Percentiles rank a stretch among this genome's conserved stretches.
Evolutionary conservation across 805 yeast species (phyloP).

Genomic region (Spathaspora boniae): DNA sequence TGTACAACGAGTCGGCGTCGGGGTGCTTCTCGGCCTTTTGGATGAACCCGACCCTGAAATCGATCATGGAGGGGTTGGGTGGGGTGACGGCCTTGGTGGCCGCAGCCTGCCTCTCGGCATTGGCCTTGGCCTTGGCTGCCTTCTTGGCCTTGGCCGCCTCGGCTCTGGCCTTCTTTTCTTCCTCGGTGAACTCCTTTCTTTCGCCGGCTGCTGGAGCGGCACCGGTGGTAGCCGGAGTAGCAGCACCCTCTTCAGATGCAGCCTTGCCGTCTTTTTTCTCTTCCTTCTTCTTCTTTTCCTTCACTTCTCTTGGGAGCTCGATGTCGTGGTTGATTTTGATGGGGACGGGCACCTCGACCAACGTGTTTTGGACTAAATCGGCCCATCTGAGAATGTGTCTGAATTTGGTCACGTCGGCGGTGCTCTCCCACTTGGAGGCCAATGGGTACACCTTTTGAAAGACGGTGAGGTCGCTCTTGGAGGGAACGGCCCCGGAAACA

Average conservation of each 20-base stretch:
- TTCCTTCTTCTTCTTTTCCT: conserved; percentile 51
- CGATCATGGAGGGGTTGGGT: conserved; percentile 81
- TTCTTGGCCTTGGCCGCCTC: conserved; percentile 63
- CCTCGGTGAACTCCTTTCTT: conserved; percentile 31
- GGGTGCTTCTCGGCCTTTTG: conserved; percentile 97
- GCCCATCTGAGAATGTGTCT: conserved; percentile 94
- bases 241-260: conserved; percentile 34
- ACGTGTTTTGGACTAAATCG: conserved; percentile 74
- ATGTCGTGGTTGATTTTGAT: conserved; percentile 55
- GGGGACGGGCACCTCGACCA: conserved; percentile 49
- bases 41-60: conserved; percentile 93
- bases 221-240: conserved; percentile 3
- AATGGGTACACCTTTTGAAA: conserved; percentile 64
- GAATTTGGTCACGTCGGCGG: conserved; percentile 52
- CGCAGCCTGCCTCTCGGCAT: conserved; percentile 51
- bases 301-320: conserved; percentile 71
- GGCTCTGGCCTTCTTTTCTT: conserved; percentile 42
- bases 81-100: conserved; percentile 56
- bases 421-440: conserved; percentile 46
- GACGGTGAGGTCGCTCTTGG: conserved; percentile 68
- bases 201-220: conserved; percentile 11
- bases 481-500: conserved; percentile 62
- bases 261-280: conserved; percentile 28
- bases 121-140: conserved; percentile 60
- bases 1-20: conserved; percentile 94